Evolutionary conservation across 306 rosid species (phyloP), one percentile per base, ranked within the genome.

Genomic region (Elaeagnus macrophylla): DNA sequence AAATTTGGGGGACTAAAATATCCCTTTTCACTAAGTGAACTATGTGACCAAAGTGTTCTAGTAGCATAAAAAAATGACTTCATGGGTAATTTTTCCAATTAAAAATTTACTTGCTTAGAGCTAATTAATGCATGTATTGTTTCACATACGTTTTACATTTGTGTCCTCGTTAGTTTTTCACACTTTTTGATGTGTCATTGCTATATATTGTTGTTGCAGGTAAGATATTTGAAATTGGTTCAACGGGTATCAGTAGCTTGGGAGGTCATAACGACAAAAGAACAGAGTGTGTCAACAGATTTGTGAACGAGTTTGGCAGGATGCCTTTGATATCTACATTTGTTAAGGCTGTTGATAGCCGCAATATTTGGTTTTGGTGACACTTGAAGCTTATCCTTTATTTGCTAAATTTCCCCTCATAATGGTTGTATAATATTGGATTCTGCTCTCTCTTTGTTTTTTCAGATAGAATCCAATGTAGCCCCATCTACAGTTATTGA

Each of bases 171-270:
- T 9, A 3, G 19, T 48, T 2, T 2, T 37, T 48, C 9, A 18
- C 10, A 8, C 37, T 39, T 38, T 39, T 1, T 6, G 20, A 17
- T 57, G 5, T 58, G 42, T 18, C 37, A 14, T 25, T n/a, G 41
- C 19, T 38, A 10, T 25, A 25, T 5, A 5, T 53, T 57, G 62
- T 18, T 48, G 48, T 54, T 73, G 65, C 65, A 91, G 99, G 95
- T 15, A 87, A 77, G 76, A 91, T 87, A 57, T 87, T 66, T 59
- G 99, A 91, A 78, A 84, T 87, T 52, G 99, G 99, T 61, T 86
- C 99, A 43, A 84, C 96, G 32, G 99, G 99, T 60, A 91, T 91
- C 64, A 91, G 99, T 76, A 91, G 96, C 71, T 32, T 82, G 75
- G 99, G 96, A 58, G 96, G 96, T 54, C 99, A 91, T 52, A 84